These are phyloP conservation scores for Pythium rishiriense DNA, from an alignment of 352 stramenopile species.

Conservation along the genomic window DNA sequence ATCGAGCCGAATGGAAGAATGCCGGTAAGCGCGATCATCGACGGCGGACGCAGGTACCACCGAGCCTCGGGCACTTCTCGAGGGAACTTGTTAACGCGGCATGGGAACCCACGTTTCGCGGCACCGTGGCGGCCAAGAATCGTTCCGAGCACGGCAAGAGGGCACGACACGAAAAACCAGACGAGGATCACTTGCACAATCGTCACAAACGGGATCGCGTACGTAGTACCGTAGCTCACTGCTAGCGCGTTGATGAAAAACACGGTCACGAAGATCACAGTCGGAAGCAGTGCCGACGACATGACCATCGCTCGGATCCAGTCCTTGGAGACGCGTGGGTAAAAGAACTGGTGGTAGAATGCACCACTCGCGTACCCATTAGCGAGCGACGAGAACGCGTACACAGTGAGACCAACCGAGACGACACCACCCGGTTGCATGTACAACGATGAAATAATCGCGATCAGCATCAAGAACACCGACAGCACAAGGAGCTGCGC, in stretches of 20 bases:
- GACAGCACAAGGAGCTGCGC: constrained; percentile 95
- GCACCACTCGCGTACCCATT: constrained; percentile 90
- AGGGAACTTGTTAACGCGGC: constrained; percentile 97
- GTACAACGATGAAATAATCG: constrained; percentile 94
- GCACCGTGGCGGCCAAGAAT: constrained; percentile 95
- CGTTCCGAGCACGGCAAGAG: constrained; percentile 95
- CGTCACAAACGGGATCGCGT: constrained; percentile 84
- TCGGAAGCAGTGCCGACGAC: constrained; percentile 71
- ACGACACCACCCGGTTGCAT: constrained; percentile 96
- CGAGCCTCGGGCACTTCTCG: constrained; percentile 79
- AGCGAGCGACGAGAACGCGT: constrained; percentile 91
- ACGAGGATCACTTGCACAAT: constrained; percentile 93
- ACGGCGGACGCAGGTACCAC: constrained; percentile 77
- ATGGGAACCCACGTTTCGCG: constrained; percentile 85
- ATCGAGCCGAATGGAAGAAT: constrained; percentile 99
- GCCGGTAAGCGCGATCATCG: constrained; percentile 94
- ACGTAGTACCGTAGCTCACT: constrained; percentile 82
- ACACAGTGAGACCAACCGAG: constrained; percentile 94
- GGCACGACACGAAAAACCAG: constrained; percentile 97
- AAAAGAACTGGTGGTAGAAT: constrained; percentile 92
- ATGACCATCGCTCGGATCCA: constrained; percentile 90
- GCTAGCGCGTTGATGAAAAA: constrained; percentile 90
- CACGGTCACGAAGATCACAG: constrained; percentile 79
- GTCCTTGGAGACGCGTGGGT: constrained; percentile 88
- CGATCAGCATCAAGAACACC: constrained; percentile 94